phyloP scores from a whole-genome alignment of 1,284 basidiomycete species.

The Xerocomus nothofagi region DNA sequence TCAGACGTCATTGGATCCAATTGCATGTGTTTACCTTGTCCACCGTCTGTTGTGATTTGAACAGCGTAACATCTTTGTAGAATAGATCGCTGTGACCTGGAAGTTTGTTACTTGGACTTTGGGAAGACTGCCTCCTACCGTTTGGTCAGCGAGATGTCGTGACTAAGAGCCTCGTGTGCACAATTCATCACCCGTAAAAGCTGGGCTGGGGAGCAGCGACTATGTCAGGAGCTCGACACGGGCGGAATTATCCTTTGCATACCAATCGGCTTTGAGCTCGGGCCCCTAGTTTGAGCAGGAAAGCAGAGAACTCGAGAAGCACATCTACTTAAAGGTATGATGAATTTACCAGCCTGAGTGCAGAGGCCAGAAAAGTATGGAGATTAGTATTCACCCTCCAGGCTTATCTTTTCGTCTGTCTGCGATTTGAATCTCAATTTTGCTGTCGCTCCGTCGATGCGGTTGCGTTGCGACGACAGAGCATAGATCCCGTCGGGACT shows the following conservation, averaged over 20 bases:
- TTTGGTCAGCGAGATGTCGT: conserved; percentile 63
- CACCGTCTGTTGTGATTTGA: conserved; percentile 71
- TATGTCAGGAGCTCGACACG: not conserved
- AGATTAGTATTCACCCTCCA: conserved; percentile 14
- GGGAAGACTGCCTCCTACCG: conserved; percentile 43
- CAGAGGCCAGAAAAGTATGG: not conserved
- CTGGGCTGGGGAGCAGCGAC: conserved; percentile 50
- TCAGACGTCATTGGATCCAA: not conserved
- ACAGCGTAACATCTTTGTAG: conserved; percentile 80
- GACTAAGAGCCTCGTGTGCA: conserved; percentile 61
- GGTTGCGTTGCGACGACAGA: conserved; percentile 5
- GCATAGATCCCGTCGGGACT: not conserved
- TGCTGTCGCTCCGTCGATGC: conserved; percentile 19
- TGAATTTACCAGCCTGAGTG: conserved; percentile 14
- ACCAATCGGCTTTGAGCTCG: conserved; percentile 59
- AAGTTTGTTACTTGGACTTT: conserved; percentile 1
- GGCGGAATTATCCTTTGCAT: conserved; percentile 11
- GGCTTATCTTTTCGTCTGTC: conserved; percentile 26
- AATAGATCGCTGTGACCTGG: conserved; percentile 69
- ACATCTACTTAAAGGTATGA: conserved; percentile 15
- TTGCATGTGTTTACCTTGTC: conserved; percentile 55
- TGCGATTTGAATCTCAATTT: conserved; percentile 28
- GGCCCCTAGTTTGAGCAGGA: conserved; percentile 37
- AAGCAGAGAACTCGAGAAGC: conserved; percentile 27
- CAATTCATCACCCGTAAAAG: conserved; percentile 60